Evolutionary conservation across 129 eudicot genomes (phyloP), one percentile per base, ranked within the genome.

Genomic region (Flaveria linearis): DNA sequence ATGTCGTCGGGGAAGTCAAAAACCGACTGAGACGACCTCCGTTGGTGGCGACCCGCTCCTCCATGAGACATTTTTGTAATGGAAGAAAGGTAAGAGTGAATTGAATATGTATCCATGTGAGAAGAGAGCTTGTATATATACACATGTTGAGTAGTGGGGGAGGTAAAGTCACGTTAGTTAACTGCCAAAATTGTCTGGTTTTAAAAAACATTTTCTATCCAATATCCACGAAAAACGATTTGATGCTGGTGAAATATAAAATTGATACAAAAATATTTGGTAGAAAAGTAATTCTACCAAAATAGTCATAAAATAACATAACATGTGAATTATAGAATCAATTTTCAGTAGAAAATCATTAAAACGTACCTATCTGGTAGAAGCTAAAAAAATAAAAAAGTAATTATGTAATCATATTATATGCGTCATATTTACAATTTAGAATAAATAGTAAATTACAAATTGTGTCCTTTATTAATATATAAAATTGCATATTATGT

Each of bases 11-110:
- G 84, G 28, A 90, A 39, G 74, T 84, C 82, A 66, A 90, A 88
- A 18, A 87, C 87, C 57, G 91, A 76, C 73, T 90, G 96, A 0
- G 96, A 90, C n/a, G 82, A 86, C 70, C 91, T 88, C 66, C 96
- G 82, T 56, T 81, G 86, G 89, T 90, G 96, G 81, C 96, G 91
- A 62, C 85, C 75, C 2, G 56, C 77, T 80, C 83, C 83, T 23
- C 80, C 81, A 10, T 87, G 88, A 61, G 96, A 90, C 96, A 88
- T 87, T 25, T 71, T 77, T 15, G 55, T 23, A 57, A 61, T 33
- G 66, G 16, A 61, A 64, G 51, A 61, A 55, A 53, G 76, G 72
- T 79, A 4, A 53, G 15, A 68, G 73, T 71, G 84, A 58, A 72
- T 75, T 36, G 81, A 43, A 28, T 14, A 13, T 65, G 78, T 23